Conservation (phyloP, 768 basidiomycete genomes). For the Leccinum longicurvipes region DNA sequence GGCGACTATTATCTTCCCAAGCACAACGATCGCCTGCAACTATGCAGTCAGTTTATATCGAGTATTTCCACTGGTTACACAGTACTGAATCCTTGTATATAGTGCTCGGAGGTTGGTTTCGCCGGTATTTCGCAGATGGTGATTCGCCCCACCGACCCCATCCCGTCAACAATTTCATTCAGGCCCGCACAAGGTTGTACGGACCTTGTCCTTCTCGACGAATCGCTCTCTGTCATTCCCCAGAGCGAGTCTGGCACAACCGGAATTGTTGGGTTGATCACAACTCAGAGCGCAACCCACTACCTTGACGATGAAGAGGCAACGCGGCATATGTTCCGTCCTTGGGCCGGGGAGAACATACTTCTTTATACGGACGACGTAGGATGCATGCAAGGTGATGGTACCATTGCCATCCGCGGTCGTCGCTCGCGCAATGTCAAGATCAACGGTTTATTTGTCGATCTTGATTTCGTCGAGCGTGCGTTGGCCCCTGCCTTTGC, state of each 20-base stretch:
- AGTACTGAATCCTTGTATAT: background rate
- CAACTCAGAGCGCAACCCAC: slow-evolving; percentile 9
- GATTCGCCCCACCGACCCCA: slow-evolving; percentile 11
- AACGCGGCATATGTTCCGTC: slow-evolving; percentile 15
- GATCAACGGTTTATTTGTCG: slow-evolving; percentile 14
- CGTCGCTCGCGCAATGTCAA: slow-evolving; percentile 16
- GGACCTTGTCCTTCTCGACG: slow-evolving; percentile 12
- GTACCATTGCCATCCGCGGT: slow-evolving; percentile 12
- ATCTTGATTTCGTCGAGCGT: slow-evolving; percentile 17
- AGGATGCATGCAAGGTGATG: slow-evolving; percentile 17
- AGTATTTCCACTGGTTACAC: background rate
- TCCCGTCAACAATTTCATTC: slow-evolving; percentile 10
- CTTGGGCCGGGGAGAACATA: slow-evolving; percentile 10
- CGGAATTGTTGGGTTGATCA: slow-evolving; percentile 11
- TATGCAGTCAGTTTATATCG: slow-evolving; percentile 9
- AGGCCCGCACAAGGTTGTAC: slow-evolving; percentile 9
- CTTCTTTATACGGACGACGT: slow-evolving; percentile 15
- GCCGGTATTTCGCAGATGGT: slow-evolving; percentile 16
- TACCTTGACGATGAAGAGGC: slow-evolving; percentile 14
- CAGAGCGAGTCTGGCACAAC: slow-evolving; percentile 1
- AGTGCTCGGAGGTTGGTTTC: slow-evolving; percentile 17
- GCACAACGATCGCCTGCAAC: slow-evolving; percentile 13
- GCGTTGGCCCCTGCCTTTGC: slow-evolving; percentile 14
- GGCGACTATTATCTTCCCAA: slow-evolving; percentile 11
- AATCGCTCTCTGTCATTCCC: slow-evolving; percentile 12